Conservation (phyloP, 148 eudicot genomes). For the Vaccinium vitisidaea region DNA sequence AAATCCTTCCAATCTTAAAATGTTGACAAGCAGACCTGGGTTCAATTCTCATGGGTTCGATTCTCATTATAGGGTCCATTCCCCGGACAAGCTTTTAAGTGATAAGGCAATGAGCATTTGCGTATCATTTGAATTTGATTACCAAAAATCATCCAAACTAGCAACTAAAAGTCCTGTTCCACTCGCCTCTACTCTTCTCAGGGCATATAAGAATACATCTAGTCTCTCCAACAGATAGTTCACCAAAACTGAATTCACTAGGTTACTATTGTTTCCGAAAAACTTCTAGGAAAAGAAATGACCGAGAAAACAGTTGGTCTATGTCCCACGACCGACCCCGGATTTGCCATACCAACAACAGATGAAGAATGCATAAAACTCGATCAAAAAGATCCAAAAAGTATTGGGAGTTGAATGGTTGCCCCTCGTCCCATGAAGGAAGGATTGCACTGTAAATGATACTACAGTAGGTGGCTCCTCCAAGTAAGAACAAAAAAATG, state of each 20-base stretch:
- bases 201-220: not conserved
- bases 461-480: not conserved
- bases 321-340: not conserved
- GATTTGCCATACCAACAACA: not conserved
- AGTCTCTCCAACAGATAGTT: not conserved
- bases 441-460: not conserved
- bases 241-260: not conserved
- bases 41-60: too few relatives aligned
- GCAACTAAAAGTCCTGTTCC: not conserved
- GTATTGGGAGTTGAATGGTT: not conserved
- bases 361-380: not conserved
- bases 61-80: too few relatives aligned
- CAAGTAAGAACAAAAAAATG: not conserved
- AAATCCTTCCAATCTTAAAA: too few relatives aligned
- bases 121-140: not conserved
- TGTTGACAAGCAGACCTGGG: too few relatives aligned
- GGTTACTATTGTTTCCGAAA: not conserved
- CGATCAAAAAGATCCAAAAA: not conserved
- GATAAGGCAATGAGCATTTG: not conserved
- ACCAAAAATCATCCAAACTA: not conserved
- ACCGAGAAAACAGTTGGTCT: not conserved
- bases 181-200: not conserved
- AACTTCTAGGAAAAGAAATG: not conserved
- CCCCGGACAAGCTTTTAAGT: not conserved
- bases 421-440: not conserved